phyloP scores from a whole-genome alignment of 1,284 basidiomycete species.

The Chiua sp. region DNA sequence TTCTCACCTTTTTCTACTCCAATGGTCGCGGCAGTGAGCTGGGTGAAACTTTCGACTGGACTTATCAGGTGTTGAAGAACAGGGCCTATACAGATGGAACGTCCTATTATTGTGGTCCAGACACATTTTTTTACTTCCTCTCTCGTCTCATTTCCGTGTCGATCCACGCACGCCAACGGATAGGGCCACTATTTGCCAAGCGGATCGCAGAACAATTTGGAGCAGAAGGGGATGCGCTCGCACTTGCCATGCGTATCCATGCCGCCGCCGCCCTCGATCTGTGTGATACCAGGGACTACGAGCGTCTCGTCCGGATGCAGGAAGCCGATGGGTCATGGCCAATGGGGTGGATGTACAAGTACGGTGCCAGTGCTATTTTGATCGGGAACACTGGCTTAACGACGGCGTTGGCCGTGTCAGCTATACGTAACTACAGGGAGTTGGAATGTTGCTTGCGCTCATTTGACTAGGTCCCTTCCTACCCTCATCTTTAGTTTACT shows the following conservation, averaged over 20 bases:
- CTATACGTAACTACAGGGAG: slow-evolving; percentile 20
- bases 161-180: slow-evolving; percentile 16
- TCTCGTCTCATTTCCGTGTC: slow-evolving; percentile 26
- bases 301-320: slow-evolving; percentile 23
- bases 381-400: slow-evolving; percentile 27
- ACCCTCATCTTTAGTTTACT: no score
- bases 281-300: slow-evolving; percentile 22
- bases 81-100: slow-evolving; percentile 27
- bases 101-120: slow-evolving; percentile 20
- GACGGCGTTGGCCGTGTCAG: slow-evolving; percentile 24
- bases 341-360: slow-evolving; percentile 22
- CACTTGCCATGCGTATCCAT: slow-evolving; percentile 27
- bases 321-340: slow-evolving; percentile 27
- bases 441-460: slow-evolving; percentile 19
- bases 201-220: slow-evolving; percentile 26
- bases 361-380: background rate
- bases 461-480: slow-evolving; percentile 9
- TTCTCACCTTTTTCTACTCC: slow-evolving; percentile 27
- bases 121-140: slow-evolving; percentile 28
- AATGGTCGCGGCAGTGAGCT: slow-evolving; percentile 27
- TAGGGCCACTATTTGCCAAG: slow-evolving; percentile 20
- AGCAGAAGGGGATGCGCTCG: slow-evolving; percentile 24
- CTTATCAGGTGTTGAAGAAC: slow-evolving; percentile 26
- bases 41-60: slow-evolving; percentile 27
- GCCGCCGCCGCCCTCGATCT: slow-evolving; percentile 20